Percentiles rank a stretch among this genome's conserved stretches.
Conservation (phyloP, 2,329 filamentous ascomycete genomes). For the Neoarthrinium moseri region DNA sequence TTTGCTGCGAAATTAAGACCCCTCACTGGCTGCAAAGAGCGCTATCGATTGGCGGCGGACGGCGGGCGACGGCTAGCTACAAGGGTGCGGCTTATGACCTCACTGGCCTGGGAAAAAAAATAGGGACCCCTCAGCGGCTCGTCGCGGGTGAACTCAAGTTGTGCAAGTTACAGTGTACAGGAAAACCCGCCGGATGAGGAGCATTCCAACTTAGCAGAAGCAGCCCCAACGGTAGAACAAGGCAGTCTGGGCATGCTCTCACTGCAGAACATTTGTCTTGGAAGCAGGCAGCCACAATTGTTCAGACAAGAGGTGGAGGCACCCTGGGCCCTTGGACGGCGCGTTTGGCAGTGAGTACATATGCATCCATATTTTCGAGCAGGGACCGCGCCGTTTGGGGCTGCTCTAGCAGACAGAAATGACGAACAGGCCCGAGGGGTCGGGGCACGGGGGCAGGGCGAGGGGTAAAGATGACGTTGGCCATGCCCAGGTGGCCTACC, state of each 20-base stretch:
- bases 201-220: too few relatives aligned
- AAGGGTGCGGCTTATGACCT: slow-evolving; percentile 5
- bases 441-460: slow-evolving; percentile 3
- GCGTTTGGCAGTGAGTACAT: not conserved
- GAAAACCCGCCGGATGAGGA: too few relatives aligned
- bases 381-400: too few relatives aligned
- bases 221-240: too few relatives aligned
- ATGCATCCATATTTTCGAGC: not conserved
- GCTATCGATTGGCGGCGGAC: slow-evolving; percentile 7
- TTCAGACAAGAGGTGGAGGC: not conserved
- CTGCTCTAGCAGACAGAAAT: not conserved
- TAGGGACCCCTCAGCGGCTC: not conserved
- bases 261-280: too few relatives aligned
- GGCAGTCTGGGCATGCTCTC: too few relatives aligned
- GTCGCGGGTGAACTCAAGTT: too few relatives aligned
- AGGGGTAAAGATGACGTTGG: slow-evolving; percentile 8
- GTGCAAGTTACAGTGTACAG: too few relatives aligned
- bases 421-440: slow-evolving; percentile 2
- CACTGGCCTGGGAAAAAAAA: not conserved
- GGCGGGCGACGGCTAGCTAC: too few relatives aligned
- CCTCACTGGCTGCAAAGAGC: slow-evolving; percentile 1
- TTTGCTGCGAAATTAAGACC: slow-evolving; percentile 1
- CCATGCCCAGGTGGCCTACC: too few relatives aligned
- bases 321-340: too few relatives aligned
- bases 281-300: not conserved